Base-by-base conservation (phyloP, 495 filamentous ascomycete species). In the Corynascus novoguineensis region DNA sequence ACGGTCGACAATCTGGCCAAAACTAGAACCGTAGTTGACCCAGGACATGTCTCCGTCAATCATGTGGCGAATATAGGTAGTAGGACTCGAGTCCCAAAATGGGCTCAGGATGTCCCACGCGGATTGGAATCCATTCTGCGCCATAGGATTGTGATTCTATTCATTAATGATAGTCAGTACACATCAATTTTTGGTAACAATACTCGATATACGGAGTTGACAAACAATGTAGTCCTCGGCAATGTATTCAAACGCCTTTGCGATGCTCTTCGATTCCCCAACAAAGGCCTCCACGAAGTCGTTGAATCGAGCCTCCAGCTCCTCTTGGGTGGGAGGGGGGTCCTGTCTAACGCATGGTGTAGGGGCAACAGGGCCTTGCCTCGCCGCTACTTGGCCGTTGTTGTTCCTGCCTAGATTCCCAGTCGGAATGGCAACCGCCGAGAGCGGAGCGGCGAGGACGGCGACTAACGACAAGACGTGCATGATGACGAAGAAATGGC, bases 101-200 rank as follows among this genome's bases (percentile, higher is more conserved):
- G 65, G 64, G 37, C 54, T 59, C 0, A 74, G 65, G 12, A 73
- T 69, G 28, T 68, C 64, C 58, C 68, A 67, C 0, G 72, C 71
- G 8, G 70, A 68, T 19, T 71, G 63, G 4, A 65, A 66, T 2
- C 72, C 72, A 32, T 74, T 70, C 34, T 70, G 48, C 2, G 68
- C 72, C 21, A 50, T 12, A 1, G 72, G 70, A 54, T 74, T 72
- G 62, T 74, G 72, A 50, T 74, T 74, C 71, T 74, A 25, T 50
- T 0, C 17, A 11, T 3, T 29, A 29, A 25, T n/a, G n/a, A n/a
- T 50, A 3, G 44, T 53, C 5, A 50, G 47, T n/a, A n/a, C n/a
- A n/a, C n/a, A n/a, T n/a, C n/a, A 10, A 14, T 14, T 22, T 44
- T 24, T 12, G 21, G 9, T 14, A 24, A 9, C 6, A 19, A 10